These are phyloP conservation scores for Salix exigua DNA, from an alignment of 345 rosid species.

Conservation along the genomic window DNA sequence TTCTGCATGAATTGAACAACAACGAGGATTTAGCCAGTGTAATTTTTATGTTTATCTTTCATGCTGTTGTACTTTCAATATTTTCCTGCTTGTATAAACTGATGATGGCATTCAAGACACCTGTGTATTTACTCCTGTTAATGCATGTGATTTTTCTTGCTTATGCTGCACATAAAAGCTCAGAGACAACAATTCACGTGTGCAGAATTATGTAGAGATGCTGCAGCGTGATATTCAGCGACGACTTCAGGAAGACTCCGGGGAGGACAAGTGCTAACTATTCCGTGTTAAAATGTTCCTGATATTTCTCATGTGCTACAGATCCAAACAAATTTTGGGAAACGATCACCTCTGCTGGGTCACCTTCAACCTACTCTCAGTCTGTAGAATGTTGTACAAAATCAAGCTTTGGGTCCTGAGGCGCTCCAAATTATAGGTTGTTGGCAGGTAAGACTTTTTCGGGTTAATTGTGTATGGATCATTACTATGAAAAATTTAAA, in stretches of 20 bases:
- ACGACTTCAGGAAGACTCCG: conserved; percentile 34
- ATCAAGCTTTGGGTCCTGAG: background rate
- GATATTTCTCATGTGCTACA: background rate
- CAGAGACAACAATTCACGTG: background rate
- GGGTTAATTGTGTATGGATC: background rate
- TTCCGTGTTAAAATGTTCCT: background rate
- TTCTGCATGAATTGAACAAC: conserved; percentile 46
- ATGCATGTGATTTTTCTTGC: background rate
- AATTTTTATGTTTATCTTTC: conserved; percentile 20
- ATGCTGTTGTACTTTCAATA: background rate
- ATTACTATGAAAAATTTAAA: background rate
- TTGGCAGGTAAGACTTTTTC: background rate
- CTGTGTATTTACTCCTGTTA: background rate
- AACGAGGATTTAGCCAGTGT: conserved; percentile 60
- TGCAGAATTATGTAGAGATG: conserved; percentile 69
- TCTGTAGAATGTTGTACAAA: conserved; percentile 13
- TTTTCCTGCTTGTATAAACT: background rate
- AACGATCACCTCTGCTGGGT: background rate
- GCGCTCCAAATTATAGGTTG: background rate
- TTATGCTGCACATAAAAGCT: background rate
- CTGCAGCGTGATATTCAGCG: conserved; percentile 46
- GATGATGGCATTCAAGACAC: background rate
- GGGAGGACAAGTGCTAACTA: conserved; percentile 17
- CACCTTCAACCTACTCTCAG: background rate
- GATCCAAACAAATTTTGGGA: background rate